Evolutionary conservation across 2,329 filamentous ascomycete species (phyloP), one percentile per base, ranked within the genome.

Genomic region (Zymoseptoria passerinii): DNA sequence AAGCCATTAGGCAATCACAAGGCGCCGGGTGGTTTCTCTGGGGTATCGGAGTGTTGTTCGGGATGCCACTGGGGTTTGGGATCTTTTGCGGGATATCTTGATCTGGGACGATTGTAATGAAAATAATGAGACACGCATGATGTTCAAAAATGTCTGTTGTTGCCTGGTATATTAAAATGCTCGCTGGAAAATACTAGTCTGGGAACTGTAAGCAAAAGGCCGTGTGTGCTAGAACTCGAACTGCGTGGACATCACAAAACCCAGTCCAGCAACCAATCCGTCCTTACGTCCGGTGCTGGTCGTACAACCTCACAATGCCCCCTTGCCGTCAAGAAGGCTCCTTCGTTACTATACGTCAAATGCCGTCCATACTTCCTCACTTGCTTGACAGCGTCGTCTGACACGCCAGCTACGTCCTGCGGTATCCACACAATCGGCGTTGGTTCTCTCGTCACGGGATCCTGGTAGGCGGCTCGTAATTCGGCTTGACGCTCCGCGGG

Each of bases 361-460:
- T 29, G 29, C 16, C 28, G 29, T 18, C 54, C 53, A 20, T 56
- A 59, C 48, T 80, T 79, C 61, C 84, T 81, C 4, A 90, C 95
- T 40, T 87, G 80, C 67, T 80, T 80, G 44, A 96, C 86, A 75
- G 96, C 92, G 65, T 96, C 92, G 65, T 94, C 90, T 63, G 88
- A 90, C 59, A 96, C 82, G 4, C 92, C 92, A 4, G 96, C 73
- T 65, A 94, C 89, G 68, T 96, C 92, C 13, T 86, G 83, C 0
- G 92, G 92, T 48, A 97, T 88, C 92, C 92, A 96, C 28, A 96
- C 84, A 0, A 89, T 89, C 0, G 92, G 92, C 54, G 90, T 81
- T 53, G 88, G 83, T 0, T 90, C 88, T 5, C 92, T 84, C 49
- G 95, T 78, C 0, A 92, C 92, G 29, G 86, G 86, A 69, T 97